Evolutionary conservation across 106 monocot genomes (phyloP), one percentile per base, ranked within the genome.

Genomic region (Triglochin maritima): DNA sequence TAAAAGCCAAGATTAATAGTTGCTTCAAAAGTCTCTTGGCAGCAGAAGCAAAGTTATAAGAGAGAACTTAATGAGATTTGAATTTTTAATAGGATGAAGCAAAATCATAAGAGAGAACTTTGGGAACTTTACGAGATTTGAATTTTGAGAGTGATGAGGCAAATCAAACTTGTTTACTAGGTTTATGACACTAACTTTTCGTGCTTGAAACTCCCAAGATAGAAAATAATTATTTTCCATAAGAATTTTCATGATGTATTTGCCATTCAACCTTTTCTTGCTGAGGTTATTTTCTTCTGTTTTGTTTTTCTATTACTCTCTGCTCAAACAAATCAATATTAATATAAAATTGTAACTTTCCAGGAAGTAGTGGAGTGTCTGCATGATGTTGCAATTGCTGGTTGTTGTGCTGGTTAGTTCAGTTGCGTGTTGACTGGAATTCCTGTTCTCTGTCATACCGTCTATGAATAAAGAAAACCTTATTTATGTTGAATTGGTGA

Each of bases 301-400:
- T 12, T 55, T 55, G 6, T 55, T 55, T 12, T 55, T 6, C 13
- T n/a, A 55, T 55, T 6, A 12, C 13, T 55, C 14, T 55, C 3
- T n/a, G 0, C 14, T n/a, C 55, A 55, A 6, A n/a, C 13, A 6
- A 12, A 55, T 3, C 3, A 12, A 8, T 55, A 55, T 55, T 55
- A 4, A 12, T 12, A 55, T 10, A 11, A 48, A 6, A 14, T 46
- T 3, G 3, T 64, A 7, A 49, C 11, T 13, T 48, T 64, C 3
- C 48, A 64, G 64, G 64, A 64, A 64, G 49, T 17, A 29, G 13
- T 17, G 17, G 64, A 64, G 13, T 16, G 49, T 64, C 64, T 17
- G 8, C 15, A 49, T 49, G 17, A 64, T n/a, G 49, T 49, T 46
- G 49, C 29, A 64, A 45, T 12, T 64, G 64, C 64, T 64, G 49